Evolutionary conservation across 495 filamentous ascomycete species (phyloP), one percentile per base, ranked within the genome.

Genomic region (Aeminium ludgeri): DNA sequence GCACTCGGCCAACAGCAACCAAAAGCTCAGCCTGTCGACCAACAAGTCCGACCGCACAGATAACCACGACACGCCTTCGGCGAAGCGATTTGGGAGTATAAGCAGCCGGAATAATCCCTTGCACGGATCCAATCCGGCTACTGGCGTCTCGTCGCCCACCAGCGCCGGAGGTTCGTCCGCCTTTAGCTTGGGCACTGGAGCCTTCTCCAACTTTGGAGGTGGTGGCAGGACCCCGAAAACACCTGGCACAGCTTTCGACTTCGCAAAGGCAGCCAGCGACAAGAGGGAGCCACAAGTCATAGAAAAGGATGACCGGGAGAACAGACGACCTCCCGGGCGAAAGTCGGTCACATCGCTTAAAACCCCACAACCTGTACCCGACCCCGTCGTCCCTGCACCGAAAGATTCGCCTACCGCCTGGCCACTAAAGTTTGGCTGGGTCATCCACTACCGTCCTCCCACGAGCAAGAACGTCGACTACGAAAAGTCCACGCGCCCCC

Each of bases 401-500:
- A 44, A 46, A 19, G 54, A 54, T 18, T 12, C 19, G 15, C 30
- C 32, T 18, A 41, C 39, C 6, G 41, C 48, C 16, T 57, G 51
- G 56, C 53, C 61, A 20, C 63, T 97, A 47, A 87, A 82, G 57
- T 75, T 84, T 55, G 80, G 74, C 37, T 97, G 89, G 89, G 79
- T 93, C 6, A 82, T 97, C 52, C 94, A 87, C 85, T 97, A 91
- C 61, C 76, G 89, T 20, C 86, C 86, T 28, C 86, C 86, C 35
- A 91, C 86, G 43, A 80, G 82, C 33, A 95, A 95, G 65, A 96
- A 84, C 59, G 86, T 87, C 58, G 89, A 97, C 60, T 97, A 96
- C 55, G 89, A 97, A 59, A 95, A 96, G 64, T 94, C 86, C 11
- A 82, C 86, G 32, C 77, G 86, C 50, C 72, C 84, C 12, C 73